Conservation (phyloP, 1,139 yeast species). For the Geotrichum carabidarum region DNA sequence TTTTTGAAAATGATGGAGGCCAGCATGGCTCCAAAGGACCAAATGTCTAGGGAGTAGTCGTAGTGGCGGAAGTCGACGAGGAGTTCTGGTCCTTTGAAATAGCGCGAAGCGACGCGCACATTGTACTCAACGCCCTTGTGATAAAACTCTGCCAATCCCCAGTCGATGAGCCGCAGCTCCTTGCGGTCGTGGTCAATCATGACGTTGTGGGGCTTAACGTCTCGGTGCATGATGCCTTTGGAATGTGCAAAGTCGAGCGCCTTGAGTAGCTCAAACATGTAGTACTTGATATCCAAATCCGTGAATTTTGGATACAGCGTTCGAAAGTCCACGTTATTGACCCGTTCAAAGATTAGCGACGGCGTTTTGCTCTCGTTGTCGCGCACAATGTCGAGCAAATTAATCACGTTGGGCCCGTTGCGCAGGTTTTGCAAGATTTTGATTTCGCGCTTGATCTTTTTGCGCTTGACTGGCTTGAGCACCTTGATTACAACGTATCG, state of each 20-base stretch:
- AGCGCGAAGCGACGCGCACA: conserved; percentile 90
- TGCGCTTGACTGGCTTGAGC: conserved; percentile 86
- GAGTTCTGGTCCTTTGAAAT: conserved; percentile 91
- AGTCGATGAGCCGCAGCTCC: conserved; percentile 73
- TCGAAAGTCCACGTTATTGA: conserved; percentile 81
- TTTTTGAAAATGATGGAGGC: conserved; percentile 94
- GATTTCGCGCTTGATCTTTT: conserved; percentile 88
- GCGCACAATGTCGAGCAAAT: conserved; percentile 70
- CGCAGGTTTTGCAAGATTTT: conserved; percentile 77
- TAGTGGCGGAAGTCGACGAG: conserved; percentile 81
- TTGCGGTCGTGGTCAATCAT: conserved; percentile 82
- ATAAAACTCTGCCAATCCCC: conserved; percentile 96
- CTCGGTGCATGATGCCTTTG: conserved; percentile 95
- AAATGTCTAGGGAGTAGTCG: conserved; percentile 85
- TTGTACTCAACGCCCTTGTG: conserved; percentile 89
- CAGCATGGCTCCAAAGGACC: conserved; percentile 95
- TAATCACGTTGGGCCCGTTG: conserved; percentile 75
- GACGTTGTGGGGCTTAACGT: conserved; percentile 93
- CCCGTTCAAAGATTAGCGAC: conserved; percentile 79
- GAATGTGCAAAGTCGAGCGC: conserved; percentile 90
- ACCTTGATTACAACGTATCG: conserved; percentile 68
- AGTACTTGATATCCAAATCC: conserved; percentile 70
- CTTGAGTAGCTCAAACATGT: conserved; percentile 74
- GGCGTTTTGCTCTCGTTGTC: conserved; percentile 74
- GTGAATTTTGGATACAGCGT: conserved; percentile 77